Evolutionary conservation across 1,139 yeast species (phyloP).

Genomic region (Yamadazyma atmosphaerica): DNA sequence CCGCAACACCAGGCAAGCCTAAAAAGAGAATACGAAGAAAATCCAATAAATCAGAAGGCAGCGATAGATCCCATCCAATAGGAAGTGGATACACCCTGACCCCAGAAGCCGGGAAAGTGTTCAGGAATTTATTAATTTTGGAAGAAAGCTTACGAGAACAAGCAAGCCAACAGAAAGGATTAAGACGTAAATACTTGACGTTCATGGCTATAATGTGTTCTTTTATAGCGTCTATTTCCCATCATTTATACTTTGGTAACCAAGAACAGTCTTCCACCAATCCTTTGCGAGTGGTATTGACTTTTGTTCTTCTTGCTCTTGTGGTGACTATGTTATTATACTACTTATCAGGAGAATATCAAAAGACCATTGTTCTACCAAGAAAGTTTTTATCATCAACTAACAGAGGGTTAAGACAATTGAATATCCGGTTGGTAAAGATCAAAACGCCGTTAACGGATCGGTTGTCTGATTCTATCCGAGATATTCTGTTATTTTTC

Average conservation of each 20-base stretch:
- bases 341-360: slow-evolving; percentile 87
- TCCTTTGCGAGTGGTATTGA: slow-evolving; percentile 45
- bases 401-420: slow-evolving; percentile 82
- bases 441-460: slow-evolving; percentile 62
- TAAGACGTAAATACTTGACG: slow-evolving; percentile 71
- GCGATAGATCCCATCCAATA: slow-evolving; percentile 24
- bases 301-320: slow-evolving; percentile 66
- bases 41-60: slow-evolving; percentile 29
- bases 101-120: slow-evolving; percentile 70
- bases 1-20: slow-evolving; percentile 23
- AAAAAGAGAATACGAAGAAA: slow-evolving; percentile 31
- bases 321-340: slow-evolving; percentile 72
- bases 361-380: slow-evolving; percentile 79
- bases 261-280: slow-evolving; percentile 24
- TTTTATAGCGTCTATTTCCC: slow-evolving; percentile 41
- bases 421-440: slow-evolving; percentile 76
- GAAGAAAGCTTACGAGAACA: slow-evolving; percentile 87
- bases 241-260: slow-evolving; percentile 37
- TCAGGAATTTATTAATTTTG: slow-evolving; percentile 74
- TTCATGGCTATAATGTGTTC: slow-evolving; percentile 60
- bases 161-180: slow-evolving; percentile 65
- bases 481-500: slow-evolving; percentile 38
- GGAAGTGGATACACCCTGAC: slow-evolving; percentile 44
- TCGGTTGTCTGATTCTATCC: slow-evolving; percentile 44
- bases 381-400: slow-evolving; percentile 75